Percentiles rank a stretch among this genome's conserved stretches.
These are phyloP conservation scores for Brachypodium distachyon DNA, from an alignment of 202 grass and related monocot species.

Conservation along the genomic window DNA sequence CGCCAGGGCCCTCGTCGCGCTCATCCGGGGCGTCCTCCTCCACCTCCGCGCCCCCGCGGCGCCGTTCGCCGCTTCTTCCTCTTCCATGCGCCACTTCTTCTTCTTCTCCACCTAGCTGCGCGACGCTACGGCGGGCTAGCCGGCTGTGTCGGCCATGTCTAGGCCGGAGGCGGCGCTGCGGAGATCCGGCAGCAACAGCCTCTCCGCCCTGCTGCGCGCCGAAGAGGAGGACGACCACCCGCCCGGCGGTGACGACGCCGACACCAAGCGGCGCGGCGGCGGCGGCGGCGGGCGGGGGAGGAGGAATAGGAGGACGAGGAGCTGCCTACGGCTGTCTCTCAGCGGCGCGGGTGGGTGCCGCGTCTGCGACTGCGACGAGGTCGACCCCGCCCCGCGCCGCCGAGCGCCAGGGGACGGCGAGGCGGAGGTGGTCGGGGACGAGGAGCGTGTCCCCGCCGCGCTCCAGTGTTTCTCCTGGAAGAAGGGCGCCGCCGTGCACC, in stretches of 20 bases:
- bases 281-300: background rate
- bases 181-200: conserved; percentile 62
- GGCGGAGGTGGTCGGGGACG: background rate
- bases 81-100: conserved; percentile 13
- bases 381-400: conserved; percentile 26
- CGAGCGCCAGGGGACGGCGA: background rate
- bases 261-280: conserved; percentile 10
- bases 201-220: conserved; percentile 45
- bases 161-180: background rate
- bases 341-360: conserved; percentile 56
- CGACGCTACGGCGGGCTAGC: background rate
- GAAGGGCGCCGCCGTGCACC: background rate
- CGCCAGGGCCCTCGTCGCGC: conserved; percentile 14
- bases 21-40: conserved; percentile 29
- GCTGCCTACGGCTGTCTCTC: conserved; percentile 47
- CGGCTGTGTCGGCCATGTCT: background rate
- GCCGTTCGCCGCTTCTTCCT: too few species aligned
- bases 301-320: background rate
- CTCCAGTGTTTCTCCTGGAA: conserved; percentile 68
- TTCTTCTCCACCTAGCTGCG: conserved; percentile 30
- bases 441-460: background rate
- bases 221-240: background rate
- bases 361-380: conserved; percentile 69
- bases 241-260: background rate
- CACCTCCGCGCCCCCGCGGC: background rate